Evolutionary conservation across 2,329 filamentous ascomycete genomes (phyloP).

Genomic region (Xylariaceae sp.): DNA sequence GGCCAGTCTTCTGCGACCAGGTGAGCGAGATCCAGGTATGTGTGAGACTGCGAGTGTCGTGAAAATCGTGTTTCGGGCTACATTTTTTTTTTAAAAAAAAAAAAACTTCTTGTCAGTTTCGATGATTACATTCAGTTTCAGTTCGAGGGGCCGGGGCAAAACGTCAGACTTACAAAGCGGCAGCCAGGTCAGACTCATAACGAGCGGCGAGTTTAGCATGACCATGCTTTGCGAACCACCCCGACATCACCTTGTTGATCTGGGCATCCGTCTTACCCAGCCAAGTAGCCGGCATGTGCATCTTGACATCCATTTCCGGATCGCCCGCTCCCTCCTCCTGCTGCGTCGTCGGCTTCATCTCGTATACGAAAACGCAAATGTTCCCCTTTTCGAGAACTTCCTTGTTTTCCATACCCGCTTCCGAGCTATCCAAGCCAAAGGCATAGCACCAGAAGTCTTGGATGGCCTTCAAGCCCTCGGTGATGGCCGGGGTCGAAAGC

Average conservation of each 20-base stretch:
- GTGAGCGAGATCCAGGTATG: constrained; percentile 14
- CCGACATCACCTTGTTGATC: constrained; percentile 1
- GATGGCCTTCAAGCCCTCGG: not conserved
- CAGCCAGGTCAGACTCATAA: constrained; percentile 5
- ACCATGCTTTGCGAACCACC: constrained; percentile 9
- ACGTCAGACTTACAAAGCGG: constrained; percentile 8
- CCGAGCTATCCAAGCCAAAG: not conserved
- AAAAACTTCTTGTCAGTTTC: no score
- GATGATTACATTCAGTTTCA: no score
- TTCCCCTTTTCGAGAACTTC: not conserved
- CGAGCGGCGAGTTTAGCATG: constrained; percentile 6
- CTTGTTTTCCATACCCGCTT: not conserved
- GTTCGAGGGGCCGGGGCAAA: not conserved
- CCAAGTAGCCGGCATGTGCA: constrained; percentile 5
- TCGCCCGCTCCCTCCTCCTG: not conserved
- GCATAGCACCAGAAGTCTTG: constrained; percentile 1
- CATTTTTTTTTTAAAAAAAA: not conserved
- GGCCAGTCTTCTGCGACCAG: constrained; percentile 6
- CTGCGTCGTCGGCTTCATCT: not conserved
- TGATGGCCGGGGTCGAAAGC: not conserved
- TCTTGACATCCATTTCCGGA: constrained; percentile 11
- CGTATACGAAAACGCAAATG: not conserved
- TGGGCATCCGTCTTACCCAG: constrained; percentile 7
- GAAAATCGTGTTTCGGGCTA: constrained; percentile 7
- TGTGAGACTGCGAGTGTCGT: not conserved